Evolutionary conservation across 2,329 filamentous ascomycete species (phyloP).

Genomic region (Cladophialophora psammophila): DNA sequence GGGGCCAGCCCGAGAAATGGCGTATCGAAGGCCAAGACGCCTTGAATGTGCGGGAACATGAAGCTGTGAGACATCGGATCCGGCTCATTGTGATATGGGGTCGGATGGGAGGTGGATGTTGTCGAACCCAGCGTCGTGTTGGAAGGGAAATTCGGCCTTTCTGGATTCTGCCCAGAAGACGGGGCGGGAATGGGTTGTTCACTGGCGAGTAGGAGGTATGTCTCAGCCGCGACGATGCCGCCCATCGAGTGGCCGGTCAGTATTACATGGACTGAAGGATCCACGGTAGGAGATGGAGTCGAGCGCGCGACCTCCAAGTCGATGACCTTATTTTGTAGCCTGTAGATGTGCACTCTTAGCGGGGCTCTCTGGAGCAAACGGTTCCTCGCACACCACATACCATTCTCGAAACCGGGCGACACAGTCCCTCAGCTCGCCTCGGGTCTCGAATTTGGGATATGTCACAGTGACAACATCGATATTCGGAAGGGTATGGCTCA

Average conservation of each 20-base stretch:
- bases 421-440: constrained; percentile 56
- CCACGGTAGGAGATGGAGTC: constrained; percentile 82
- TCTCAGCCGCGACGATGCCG: constrained; percentile 92
- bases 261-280: constrained; percentile 82
- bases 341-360: constrained; percentile 46
- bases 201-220: constrained; percentile 75
- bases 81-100: constrained; percentile 31
- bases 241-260: constrained; percentile 90
- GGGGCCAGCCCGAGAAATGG: constrained; percentile 71
- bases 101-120: constrained; percentile 36
- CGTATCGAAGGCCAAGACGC: constrained; percentile 91
- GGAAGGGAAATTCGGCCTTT: constrained; percentile 38
- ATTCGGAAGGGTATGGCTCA: constrained; percentile 53
- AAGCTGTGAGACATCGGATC: constrained; percentile 52
- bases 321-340: constrained; percentile 90
- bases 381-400: constrained; percentile 42
- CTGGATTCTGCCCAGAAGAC: constrained; percentile 42
- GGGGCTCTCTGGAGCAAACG: neutral
- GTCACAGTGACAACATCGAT: constrained; percentile 51
- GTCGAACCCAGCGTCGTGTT: constrained; percentile 38
- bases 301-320: constrained; percentile 86
- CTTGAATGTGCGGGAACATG: constrained; percentile 94
- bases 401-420: constrained; percentile 58
- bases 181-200: constrained; percentile 62
- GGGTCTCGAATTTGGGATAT: constrained; percentile 60